Conservation (phyloP, 2,329 filamentous ascomycete genomes). For the Xylaria sp. region DNA sequence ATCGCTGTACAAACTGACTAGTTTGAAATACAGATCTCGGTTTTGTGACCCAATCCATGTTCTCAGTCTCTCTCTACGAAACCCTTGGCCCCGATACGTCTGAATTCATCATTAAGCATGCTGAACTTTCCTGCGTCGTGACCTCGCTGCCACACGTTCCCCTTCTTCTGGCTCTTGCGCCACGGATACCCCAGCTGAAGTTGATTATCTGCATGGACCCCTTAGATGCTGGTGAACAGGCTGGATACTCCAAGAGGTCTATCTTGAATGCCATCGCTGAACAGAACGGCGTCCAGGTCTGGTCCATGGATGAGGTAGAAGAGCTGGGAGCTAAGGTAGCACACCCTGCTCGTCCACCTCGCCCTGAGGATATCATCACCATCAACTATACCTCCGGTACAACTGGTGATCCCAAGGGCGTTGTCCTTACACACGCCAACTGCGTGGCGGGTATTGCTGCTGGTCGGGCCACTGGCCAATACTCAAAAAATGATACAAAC, state of each 20-base stretch:
- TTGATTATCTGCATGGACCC: slow-evolving; percentile 88
- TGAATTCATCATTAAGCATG: slow-evolving; percentile 96
- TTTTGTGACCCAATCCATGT: slow-evolving; percentile 87
- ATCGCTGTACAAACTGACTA: slow-evolving; percentile 30
- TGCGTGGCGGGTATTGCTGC: slow-evolving; percentile 78
- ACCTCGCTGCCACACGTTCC: slow-evolving; percentile 85
- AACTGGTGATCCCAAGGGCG: slow-evolving; percentile 84
- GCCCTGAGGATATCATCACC: slow-evolving; percentile 81
- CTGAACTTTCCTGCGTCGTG: slow-evolving; percentile 78
- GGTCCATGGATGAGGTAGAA: slow-evolving; percentile 84
- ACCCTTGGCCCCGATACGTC: slow-evolving; percentile 91
- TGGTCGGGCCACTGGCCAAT: slow-evolving; percentile 66
- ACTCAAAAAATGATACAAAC: slow-evolving; percentile 67
- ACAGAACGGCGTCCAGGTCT: slow-evolving; percentile 79
- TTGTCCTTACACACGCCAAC: slow-evolving; percentile 83
- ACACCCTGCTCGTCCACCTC: slow-evolving; percentile 76
- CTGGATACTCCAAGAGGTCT: slow-evolving; percentile 81
- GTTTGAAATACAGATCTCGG: slow-evolving; percentile 73
- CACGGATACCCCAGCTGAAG: slow-evolving; percentile 83
- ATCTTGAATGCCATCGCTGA: slow-evolving; percentile 80
- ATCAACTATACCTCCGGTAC: slow-evolving; percentile 93
- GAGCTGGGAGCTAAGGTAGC: slow-evolving; percentile 78
- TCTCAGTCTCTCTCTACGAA: slow-evolving; percentile 93
- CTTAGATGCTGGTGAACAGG: slow-evolving; percentile 80
- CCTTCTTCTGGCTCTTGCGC: slow-evolving; percentile 79